phyloP scores from a whole-genome alignment of 331 rosid species.

The Pyracantha coccinea region DNA sequence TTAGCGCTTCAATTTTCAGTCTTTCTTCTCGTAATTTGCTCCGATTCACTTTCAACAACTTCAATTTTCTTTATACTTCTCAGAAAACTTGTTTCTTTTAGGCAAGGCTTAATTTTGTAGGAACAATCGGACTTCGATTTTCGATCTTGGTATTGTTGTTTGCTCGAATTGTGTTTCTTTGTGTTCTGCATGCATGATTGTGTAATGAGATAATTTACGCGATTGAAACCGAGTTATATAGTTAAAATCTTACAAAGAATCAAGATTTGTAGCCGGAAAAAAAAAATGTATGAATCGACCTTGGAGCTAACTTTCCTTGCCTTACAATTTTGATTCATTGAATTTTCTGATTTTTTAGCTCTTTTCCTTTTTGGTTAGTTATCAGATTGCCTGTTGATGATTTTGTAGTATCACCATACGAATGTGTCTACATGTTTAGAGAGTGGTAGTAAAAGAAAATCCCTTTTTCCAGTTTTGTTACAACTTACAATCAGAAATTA shows the following conservation, averaged over 20 bases:
- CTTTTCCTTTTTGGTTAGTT: background rate
- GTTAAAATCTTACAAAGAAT: background rate
- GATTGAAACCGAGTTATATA: background rate
- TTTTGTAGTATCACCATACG: background rate
- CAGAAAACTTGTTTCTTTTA: background rate
- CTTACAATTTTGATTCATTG: background rate
- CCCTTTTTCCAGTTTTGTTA: background rate
- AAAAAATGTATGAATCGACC: background rate
- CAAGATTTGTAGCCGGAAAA: background rate
- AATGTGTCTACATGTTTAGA: background rate
- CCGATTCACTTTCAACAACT: too few species aligned
- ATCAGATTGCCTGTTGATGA: background rate
- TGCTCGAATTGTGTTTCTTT: background rate
- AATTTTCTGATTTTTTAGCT: background rate
- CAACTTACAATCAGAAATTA: constrained; percentile 4
- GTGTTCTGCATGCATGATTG: background rate
- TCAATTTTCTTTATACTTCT: too few species aligned
- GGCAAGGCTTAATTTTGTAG: background rate
- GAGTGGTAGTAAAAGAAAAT: background rate
- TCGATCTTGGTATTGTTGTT: background rate
- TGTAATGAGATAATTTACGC: background rate
- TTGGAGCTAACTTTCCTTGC: background rate
- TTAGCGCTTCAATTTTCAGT: background rate
- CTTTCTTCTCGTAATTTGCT: too few species aligned
- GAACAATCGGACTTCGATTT: too few species aligned